These are phyloP conservation scores for Ephemerocybe angulata DNA, from an alignment of 768 basidiomycete species.

Conservation along the genomic window DNA sequence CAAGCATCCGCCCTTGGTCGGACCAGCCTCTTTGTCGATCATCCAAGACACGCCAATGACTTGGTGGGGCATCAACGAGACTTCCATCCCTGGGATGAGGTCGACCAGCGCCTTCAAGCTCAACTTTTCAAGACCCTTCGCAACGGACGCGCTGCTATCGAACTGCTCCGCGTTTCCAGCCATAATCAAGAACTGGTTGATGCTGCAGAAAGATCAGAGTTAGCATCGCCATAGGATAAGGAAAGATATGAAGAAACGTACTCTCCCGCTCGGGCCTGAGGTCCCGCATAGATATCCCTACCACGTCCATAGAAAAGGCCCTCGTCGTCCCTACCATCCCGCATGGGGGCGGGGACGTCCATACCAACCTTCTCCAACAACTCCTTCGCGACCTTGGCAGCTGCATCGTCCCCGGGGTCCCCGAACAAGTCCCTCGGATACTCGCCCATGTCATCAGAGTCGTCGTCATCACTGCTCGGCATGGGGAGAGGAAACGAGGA, in stretches of 20 bases:
- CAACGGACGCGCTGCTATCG: slow-evolving; percentile 56
- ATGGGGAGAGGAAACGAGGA: not conserved
- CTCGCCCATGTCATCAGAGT: slow-evolving; percentile 8
- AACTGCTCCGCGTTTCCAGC: slow-evolving; percentile 59
- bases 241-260: slow-evolving; percentile 25
- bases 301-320: slow-evolving; percentile 49
- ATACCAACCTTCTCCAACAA: slow-evolving; percentile 20
- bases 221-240: not conserved
- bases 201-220: slow-evolving; percentile 28
- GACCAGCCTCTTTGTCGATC: slow-evolving; percentile 43
- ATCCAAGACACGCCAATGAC: slow-evolving; percentile 62
- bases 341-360: slow-evolving; percentile 22
- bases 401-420: slow-evolving; percentile 9
- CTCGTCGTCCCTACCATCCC: slow-evolving; percentile 37
- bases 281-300: slow-evolving; percentile 41
- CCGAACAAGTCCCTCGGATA: slow-evolving; percentile 17
- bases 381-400: slow-evolving; percentile 10
- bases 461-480: not conserved
- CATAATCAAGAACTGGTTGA: slow-evolving; percentile 49
- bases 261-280: slow-evolving; percentile 49
- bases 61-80: slow-evolving; percentile 68
- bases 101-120: slow-evolving; percentile 46
- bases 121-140: slow-evolving; percentile 51
- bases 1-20: slow-evolving; percentile 44
- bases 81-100: slow-evolving; percentile 53